Base-by-base conservation (phyloP, 257 asterid species). In the Solanum chilense region DNA sequence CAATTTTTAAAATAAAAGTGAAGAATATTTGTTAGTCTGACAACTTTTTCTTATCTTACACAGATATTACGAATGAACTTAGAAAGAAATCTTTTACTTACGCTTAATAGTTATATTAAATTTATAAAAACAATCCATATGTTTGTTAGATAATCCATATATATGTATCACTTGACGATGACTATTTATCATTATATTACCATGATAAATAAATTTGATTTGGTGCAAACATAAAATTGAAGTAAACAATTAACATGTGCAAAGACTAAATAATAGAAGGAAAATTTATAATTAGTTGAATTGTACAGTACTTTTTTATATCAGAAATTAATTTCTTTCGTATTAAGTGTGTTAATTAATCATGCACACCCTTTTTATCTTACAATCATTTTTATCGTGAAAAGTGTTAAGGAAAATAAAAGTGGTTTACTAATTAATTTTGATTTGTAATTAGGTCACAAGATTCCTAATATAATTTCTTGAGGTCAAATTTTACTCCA, bases 21-120 rank as follows among this genome's bases (percentile, higher is more conserved):
- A 47, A 3, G 1, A 1, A 0, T 47, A 7, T 14, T 47, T 47
- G 0, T 8, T 14, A 14, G 5, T 0, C 0, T 1, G 0, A 35
- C 1, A 1, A 35, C 0, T 35, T 5, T 35, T 0, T 35, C 1
- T 35, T 35, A 0, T 35, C 7, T 5, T 35, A 5, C 0, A 35
- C 39, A 35, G 1, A 29, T 69, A 29, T 69, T 31, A 70, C 10
- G 35, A 66, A 7, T 66, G 2, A 66, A 20, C 39, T 69, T 29
- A 8, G 12, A 69, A 13, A 39, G 1, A 11, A 1, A 1, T 29
- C 9, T 3, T 70, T 31, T 15, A 3, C 10, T 5, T 7, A 13
- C 1, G 14, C 77, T 70, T 41, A 14, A 70, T 70, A 33, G 18
- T 75, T 75, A 13, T 7, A 23, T 75, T 21, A 41, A 75, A 12